Evolutionary conservation across 352 stramenopile genomes (phyloP).

Genomic region (Pythium plurisporium): DNA sequence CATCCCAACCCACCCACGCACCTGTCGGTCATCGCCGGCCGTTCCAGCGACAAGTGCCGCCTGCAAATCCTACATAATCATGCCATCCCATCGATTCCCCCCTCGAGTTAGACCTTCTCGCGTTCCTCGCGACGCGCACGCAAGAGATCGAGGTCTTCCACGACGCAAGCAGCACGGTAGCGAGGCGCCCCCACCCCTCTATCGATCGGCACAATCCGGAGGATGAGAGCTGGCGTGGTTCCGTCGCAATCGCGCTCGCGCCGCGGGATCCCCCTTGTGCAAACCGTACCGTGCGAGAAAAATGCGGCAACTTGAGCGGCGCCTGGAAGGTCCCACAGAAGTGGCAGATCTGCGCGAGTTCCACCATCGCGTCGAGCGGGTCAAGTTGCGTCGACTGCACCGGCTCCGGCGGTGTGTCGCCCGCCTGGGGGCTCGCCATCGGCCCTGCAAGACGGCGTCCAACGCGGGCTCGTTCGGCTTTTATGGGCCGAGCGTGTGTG

Average conservation of each 20-base stretch:
- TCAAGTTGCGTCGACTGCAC: conserved; percentile 16
- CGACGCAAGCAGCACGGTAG: not conserved
- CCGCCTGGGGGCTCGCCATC: conserved; percentile 48
- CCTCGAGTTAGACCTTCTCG: conserved; percentile 7
- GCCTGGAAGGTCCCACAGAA: conserved; percentile 72
- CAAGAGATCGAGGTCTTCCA: not conserved
- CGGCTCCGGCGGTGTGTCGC: conserved; percentile 37
- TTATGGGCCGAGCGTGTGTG: conserved; percentile 8
- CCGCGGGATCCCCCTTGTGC: not conserved
- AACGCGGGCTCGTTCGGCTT: not conserved
- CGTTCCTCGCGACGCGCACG: not conserved
- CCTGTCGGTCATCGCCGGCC: conserved; percentile 39
- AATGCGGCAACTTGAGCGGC: conserved; percentile 62
- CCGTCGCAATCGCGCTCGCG: conserved; percentile 7
- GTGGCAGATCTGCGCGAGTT: conserved; percentile 69
- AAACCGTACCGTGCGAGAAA: conserved; percentile 67
- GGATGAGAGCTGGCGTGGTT: conserved; percentile 8
- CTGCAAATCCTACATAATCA: conserved; percentile 50
- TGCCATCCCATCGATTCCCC: conserved; percentile 11
- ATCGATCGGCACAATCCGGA: conserved; percentile 17
- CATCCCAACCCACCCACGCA: conserved; percentile 19
- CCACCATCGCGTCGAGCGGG: conserved; percentile 32
- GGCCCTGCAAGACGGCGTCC: conserved; percentile 5
- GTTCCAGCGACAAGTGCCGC: conserved; percentile 46
- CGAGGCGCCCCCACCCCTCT: not conserved